phyloP scores from a whole-genome alignment of 2,329 filamentous ascomycete genomes.

The Trichoderma sp. region DNA sequence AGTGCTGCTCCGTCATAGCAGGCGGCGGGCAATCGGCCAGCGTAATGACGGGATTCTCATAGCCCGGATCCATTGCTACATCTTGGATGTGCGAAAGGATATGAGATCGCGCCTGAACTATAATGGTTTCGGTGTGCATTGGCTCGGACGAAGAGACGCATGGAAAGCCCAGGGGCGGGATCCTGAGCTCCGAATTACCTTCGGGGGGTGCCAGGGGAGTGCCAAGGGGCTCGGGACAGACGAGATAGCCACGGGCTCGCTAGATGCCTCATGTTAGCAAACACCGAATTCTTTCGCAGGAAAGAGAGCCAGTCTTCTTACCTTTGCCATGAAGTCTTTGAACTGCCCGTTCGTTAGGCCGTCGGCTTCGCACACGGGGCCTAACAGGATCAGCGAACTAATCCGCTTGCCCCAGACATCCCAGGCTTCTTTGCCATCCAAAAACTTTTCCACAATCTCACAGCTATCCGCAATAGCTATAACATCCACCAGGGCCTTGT shows the following conservation, averaged over 20 bases:
- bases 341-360: slow-evolving; percentile 45
- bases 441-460: slow-evolving; percentile 53
- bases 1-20: slow-evolving; percentile 28
- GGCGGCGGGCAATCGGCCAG: not conserved
- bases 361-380: slow-evolving; percentile 41
- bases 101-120: slow-evolving; percentile 51
- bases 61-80: slow-evolving; percentile 42
- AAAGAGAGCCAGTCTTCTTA: slow-evolving; percentile 31
- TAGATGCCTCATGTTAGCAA: slow-evolving; percentile 29
- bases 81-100: slow-evolving; percentile 62
- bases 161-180: slow-evolving; percentile 57
- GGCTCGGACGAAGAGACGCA: slow-evolving; percentile 66
- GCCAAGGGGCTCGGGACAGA: slow-evolving; percentile 50
- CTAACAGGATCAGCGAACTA: slow-evolving; percentile 49
- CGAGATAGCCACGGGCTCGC: slow-evolving; percentile 59
- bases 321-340: slow-evolving; percentile 49
- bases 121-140: slow-evolving; percentile 57
- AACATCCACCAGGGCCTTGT: slow-evolving; percentile 60
- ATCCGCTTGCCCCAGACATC: slow-evolving; percentile 41
- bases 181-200: slow-evolving; percentile 43
- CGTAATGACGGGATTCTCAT: slow-evolving; percentile 34
- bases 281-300: not conserved
- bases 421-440: slow-evolving; percentile 56
- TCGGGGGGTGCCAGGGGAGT: slow-evolving; percentile 51
- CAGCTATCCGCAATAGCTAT: slow-evolving; percentile 69